Conservation (phyloP, 2,329 filamentous ascomycete genomes). For the Fusarium dimerum region DNA sequence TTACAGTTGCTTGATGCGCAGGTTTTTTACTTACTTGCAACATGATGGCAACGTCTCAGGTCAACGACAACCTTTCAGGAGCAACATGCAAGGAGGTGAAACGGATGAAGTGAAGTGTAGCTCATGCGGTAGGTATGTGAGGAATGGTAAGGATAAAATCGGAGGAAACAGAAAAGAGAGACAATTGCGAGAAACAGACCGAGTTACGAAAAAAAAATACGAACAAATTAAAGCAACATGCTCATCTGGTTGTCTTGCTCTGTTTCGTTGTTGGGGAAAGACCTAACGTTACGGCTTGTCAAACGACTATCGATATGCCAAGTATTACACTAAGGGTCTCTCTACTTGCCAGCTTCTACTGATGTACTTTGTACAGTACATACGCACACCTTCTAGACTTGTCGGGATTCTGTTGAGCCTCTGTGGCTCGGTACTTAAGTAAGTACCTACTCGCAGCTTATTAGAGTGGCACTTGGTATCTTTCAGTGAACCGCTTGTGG, state of each 20-base stretch:
- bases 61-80: slow-evolving; percentile 16
- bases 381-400: too few species aligned
- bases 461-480: too few species aligned
- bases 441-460: too few species aligned
- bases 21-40: slow-evolving; percentile 32
- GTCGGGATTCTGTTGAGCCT: background rate
- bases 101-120: slow-evolving; percentile 19
- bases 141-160: background rate
- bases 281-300: background rate
- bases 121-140: slow-evolving; percentile 2
- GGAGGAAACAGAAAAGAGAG: background rate
- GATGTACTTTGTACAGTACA: too few species aligned
- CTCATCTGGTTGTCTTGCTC: background rate
- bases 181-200: background rate
- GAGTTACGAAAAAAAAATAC: background rate
- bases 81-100: background rate
- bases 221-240: background rate
- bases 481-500: background rate
- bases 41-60: slow-evolving; percentile 29
- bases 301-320: background rate
- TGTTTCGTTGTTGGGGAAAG: background rate
- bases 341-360: background rate
- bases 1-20: background rate
- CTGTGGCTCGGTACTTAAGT: background rate
- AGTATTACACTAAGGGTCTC: background rate